Base-by-base conservation (phyloP, 306 rosid species). In the Medicago ruthenica region DNA sequence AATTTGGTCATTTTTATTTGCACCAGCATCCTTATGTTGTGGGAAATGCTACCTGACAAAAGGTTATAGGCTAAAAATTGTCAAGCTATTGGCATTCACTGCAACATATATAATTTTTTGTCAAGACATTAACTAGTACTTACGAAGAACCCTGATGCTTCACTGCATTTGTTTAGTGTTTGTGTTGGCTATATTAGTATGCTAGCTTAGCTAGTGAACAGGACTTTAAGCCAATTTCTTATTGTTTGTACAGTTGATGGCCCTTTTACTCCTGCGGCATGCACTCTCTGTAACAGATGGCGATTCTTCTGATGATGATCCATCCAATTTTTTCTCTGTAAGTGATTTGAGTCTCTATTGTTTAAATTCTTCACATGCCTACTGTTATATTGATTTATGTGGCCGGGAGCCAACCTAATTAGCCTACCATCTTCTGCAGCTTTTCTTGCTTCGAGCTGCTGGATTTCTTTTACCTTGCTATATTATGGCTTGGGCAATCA, bases 401-500 rank as follows among this genome's bases (percentile, higher is more conserved):
- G 8, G 37, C 14, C 24, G 74, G 37, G 17, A 42, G 53, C 44
- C 31, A 54, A 37, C 63, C 75, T 83, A 55, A 83, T 77, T 37
- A 80, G 57, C 36, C n/a, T 48, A 53, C 59, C 27, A 40, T 42
- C 76, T 47, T 70, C n/a, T 55, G 76, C 85, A 95, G 98, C 91
- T 95, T 71, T 95, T 92, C 90, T 83, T 96, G 86, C 98, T 96
- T 73, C 89, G 97, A 18, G 98, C 96, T 34, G 98, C 97, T 83
- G 96, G 99, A 39, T 96, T 92, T 89, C 92, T 96, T 58, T 86
- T 96, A 79, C 99, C 99, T 74, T 96, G 97, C 87, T 96, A 96
- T 76, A 90, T 96, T 16, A 96, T 96, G 98, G 98, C 99, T 74
- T 96, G 99, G 91, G 99, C 97, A 76, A 87, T 96, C 84, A 90